phyloP scores from a whole-genome alignment of 768 basidiomycete species.

The Tricholoma saponaceum region DNA sequence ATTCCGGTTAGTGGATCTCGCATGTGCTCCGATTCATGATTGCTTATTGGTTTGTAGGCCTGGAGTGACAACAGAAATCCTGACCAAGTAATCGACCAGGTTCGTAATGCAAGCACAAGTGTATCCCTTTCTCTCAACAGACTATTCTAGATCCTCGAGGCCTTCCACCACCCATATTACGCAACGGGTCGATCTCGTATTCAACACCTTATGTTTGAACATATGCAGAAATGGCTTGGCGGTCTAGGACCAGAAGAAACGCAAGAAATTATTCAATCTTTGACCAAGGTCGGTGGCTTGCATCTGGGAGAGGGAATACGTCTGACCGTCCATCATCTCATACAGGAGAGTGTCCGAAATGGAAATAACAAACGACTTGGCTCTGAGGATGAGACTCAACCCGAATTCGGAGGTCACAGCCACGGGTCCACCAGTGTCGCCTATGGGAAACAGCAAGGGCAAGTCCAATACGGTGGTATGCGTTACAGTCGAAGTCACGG shows the following conservation, averaged over 20 bases:
- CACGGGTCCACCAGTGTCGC: slow-evolving; percentile 8
- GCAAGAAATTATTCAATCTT: slow-evolving; percentile 38
- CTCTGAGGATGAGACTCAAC: slow-evolving; percentile 38
- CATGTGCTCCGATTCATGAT: neutral
- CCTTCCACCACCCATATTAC: slow-evolving; percentile 72
- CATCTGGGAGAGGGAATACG: neutral
- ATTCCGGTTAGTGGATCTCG: slow-evolving; percentile 36
- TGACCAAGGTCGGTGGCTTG: slow-evolving; percentile 45
- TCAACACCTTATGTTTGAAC: slow-evolving; percentile 57
- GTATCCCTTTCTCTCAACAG: neutral
- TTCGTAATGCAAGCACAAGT: slow-evolving; percentile 16
- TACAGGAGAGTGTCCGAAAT: slow-evolving; percentile 48
- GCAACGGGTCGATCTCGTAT: slow-evolving; percentile 47
- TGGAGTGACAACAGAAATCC: slow-evolving; percentile 46
- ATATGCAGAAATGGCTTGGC: slow-evolving; percentile 50
- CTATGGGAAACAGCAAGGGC: slow-evolving; percentile 10
- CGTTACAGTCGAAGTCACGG: neutral
- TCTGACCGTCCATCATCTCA: neutral
- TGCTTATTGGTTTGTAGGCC: slow-evolving; percentile 25
- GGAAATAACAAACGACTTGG: slow-evolving; percentile 56
- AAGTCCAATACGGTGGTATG: slow-evolving; percentile 8
- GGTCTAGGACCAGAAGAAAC: slow-evolving; percentile 41
- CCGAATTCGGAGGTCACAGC: slow-evolving; percentile 30
- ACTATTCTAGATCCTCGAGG: slow-evolving; percentile 47
- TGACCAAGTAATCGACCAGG: slow-evolving; percentile 41